phyloP scores from a whole-genome alignment of 225 moss, liverwort and hornwort genomes.

The Marchantia paleacea region DNA sequence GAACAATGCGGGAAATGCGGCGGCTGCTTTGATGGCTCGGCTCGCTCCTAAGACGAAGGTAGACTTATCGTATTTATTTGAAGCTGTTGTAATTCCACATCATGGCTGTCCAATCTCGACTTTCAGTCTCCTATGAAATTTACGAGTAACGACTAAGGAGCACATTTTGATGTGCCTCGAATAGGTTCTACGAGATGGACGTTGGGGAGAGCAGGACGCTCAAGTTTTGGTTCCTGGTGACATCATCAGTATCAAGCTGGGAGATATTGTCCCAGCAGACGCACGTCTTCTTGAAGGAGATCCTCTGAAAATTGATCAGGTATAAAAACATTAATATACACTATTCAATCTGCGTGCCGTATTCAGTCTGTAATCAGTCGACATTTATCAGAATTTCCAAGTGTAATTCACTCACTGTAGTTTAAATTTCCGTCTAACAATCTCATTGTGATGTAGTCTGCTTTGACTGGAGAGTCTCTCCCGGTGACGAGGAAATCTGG shows the following conservation, averaged over 20 bases:
- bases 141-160: background rate
- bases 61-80: background rate
- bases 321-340: conserved; percentile 7
- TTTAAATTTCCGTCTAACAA: background rate
- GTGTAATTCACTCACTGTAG: background rate
- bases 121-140: background rate
- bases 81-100: background rate
- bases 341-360: background rate
- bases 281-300: conserved; percentile 43
- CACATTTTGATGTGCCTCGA: background rate
- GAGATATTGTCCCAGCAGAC: conserved; percentile 45
- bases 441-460: conserved; percentile 25
- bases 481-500: conserved; percentile 36
- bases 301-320: conserved; percentile 46
- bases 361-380: background rate
- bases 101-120: background rate
- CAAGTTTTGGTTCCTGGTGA: conserved; percentile 38
- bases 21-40: conserved; percentile 32
- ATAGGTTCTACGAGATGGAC: conserved; percentile 39
- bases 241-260: conserved; percentile 40
- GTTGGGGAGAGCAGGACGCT: conserved; percentile 38
- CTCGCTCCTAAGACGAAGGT: conserved; percentile 41
- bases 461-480: conserved; percentile 39
- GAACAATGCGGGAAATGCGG: conserved; percentile 35
- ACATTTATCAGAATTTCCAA: background rate